These are phyloP conservation scores for Eucalyptus pauciflora DNA, from an alignment of 345 rosid genomes.

Conservation along the genomic window DNA sequence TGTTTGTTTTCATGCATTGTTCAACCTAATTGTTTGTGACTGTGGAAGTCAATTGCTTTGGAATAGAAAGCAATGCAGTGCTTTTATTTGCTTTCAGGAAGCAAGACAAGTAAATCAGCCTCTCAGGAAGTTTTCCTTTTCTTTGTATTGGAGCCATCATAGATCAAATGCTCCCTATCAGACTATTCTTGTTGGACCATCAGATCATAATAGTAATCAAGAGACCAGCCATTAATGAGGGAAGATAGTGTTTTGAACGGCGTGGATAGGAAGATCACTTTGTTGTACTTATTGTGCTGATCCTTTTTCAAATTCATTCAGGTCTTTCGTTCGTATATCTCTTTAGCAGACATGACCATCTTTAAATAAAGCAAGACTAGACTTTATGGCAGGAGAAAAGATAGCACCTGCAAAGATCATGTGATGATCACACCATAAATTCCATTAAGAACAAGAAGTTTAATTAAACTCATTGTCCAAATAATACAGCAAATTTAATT, in stretches of 20 bases:
- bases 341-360: not conserved
- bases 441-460: not conserved
- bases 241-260: not conserved
- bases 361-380: not conserved
- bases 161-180: not conserved
- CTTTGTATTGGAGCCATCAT: not conserved
- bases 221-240: not conserved
- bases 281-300: not conserved
- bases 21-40: not conserved
- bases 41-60: not conserved
- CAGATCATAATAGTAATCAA: not conserved
- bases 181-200: not conserved
- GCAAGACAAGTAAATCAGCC: not conserved
- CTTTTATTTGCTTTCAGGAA: not conserved
- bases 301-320: not conserved
- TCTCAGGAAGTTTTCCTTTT: not conserved
- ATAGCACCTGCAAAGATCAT: not conserved
- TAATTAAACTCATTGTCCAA: not conserved
- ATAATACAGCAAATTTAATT: not conserved
- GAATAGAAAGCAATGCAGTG: not conserved
- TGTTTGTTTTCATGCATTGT: too few relatives aligned
- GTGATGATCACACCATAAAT: not conserved
- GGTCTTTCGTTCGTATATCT: not conserved
- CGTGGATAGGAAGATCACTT: not conserved
- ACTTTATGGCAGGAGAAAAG: not conserved